These are phyloP conservation scores for Kodamaea ohmeri DNA, from an alignment of 1,139 yeast species.

Conservation along the genomic window DNA sequence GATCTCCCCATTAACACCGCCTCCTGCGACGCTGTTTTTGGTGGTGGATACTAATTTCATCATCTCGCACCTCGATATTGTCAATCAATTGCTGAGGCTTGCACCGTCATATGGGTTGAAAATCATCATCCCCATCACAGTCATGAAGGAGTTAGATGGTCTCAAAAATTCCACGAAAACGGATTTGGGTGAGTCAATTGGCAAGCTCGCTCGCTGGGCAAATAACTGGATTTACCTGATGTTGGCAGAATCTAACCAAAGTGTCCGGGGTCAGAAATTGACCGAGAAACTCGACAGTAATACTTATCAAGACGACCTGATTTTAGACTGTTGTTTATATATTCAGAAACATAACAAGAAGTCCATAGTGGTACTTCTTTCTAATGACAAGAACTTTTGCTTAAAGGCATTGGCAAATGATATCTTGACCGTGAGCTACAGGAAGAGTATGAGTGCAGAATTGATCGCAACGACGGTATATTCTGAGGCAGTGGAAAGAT, in stretches of 20 bases:
- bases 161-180: conserved; percentile 43
- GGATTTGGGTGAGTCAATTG: conserved; percentile 36
- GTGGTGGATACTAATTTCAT: conserved; percentile 80
- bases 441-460: conserved; percentile 57
- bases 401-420: conserved; percentile 69
- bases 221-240: conserved; percentile 73
- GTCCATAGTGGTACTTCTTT: conserved; percentile 59
- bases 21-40: conserved; percentile 29
- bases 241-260: conserved; percentile 49
- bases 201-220: conserved; percentile 66
- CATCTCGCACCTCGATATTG: conserved; percentile 57
- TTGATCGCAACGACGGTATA: conserved; percentile 52
- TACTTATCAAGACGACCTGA: conserved; percentile 70
- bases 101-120: conserved; percentile 43
- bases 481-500: conserved; percentile 36
- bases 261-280: conserved; percentile 64
- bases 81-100: conserved; percentile 47
- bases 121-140: conserved; percentile 67
- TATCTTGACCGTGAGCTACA: conserved; percentile 64
- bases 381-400: conserved; percentile 84
- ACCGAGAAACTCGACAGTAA: conserved; percentile 46
- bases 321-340: conserved; percentile 78
- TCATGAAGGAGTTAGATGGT: conserved; percentile 76
- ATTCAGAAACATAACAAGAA: conserved; percentile 41
- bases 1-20: not conserved